Percentiles rank a stretch among this genome's conserved stretches.
Evolutionary conservation across 1,139 yeast species (phyloP).

Genomic region (Magnusiomyces starmeri): DNA sequence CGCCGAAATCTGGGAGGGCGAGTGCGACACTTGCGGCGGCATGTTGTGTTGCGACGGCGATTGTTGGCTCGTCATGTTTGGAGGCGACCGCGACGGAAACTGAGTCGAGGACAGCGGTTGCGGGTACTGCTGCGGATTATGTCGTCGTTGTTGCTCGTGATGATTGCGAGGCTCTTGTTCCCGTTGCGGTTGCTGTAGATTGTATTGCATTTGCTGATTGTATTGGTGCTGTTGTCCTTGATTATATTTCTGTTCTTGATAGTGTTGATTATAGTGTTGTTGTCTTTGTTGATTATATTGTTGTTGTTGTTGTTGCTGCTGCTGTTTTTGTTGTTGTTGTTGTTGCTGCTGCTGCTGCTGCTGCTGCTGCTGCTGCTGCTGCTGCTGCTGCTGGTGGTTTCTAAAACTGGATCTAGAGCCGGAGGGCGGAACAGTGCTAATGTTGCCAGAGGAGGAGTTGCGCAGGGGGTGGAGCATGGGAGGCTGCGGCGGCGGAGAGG

Average conservation of each 20-base stretch:
- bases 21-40: too few relatives aligned
- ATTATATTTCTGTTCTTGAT: background rate
- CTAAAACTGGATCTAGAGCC: background rate
- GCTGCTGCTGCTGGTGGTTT: conserved; percentile 17
- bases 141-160: background rate
- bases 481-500: background rate
- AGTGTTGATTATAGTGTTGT: conserved; percentile 33
- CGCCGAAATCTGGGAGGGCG: too few relatives aligned
- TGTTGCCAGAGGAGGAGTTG: conserved; percentile 6
- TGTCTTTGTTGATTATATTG: conserved; percentile 35
- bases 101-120: background rate
- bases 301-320: conserved; percentile 20
- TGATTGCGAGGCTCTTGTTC: background rate
- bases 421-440: background rate
- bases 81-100: too few relatives aligned
- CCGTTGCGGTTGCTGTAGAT: background rate
- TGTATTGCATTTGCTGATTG: background rate
- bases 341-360: conserved; percentile 18
- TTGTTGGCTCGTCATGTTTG: too few relatives aligned
- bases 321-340: conserved; percentile 14
- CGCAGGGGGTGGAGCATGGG: conserved; percentile 12
- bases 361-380: conserved; percentile 11
- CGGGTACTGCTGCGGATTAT: background rate
- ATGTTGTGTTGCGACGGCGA: too few relatives aligned
- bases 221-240: background rate